Conservation (phyloP, 306 rosid genomes). For the Cucurbita argyrosperma region DNA sequence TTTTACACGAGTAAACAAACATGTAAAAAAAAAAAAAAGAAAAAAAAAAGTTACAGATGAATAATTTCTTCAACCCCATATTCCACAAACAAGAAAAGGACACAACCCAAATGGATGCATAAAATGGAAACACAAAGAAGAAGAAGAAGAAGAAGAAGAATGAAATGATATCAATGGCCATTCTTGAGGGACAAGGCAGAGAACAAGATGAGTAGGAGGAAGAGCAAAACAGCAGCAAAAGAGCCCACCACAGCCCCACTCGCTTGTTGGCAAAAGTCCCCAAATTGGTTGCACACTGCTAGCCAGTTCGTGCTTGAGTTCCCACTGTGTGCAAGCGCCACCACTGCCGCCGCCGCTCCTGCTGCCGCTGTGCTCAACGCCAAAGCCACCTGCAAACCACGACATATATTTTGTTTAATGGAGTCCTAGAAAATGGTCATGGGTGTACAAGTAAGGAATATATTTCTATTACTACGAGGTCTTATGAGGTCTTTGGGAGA, state of each 20-base stretch:
- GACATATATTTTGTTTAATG: no score
- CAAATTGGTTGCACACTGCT: conserved; percentile 73
- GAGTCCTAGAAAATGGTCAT: no score
- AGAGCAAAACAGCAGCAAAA: conserved; percentile 30
- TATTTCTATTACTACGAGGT: no score
- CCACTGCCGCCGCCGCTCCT: conserved; percentile 64
- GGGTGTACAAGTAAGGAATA: no score
- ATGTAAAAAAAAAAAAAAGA: background rate
- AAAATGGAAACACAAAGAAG: background rate
- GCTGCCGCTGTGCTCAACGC: conserved; percentile 44
- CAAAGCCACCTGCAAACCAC: conserved; percentile 40
- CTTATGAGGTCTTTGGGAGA: no score
- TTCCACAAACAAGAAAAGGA: background rate
- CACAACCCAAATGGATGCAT: background rate
- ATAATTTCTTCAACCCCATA: background rate
- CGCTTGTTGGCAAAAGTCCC: conserved; percentile 45
- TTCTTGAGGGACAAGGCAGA: conserved; percentile 51
- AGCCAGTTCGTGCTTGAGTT: conserved; percentile 71
- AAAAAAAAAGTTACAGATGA: background rate
- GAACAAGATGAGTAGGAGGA: conserved; percentile 36
- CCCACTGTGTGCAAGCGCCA: conserved; percentile 75
- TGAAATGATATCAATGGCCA: background rate
- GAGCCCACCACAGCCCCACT: conserved; percentile 71
- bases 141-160: background rate
- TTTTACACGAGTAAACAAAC: background rate